A percentile compares a stretch with the other conserved stretches of the same genome.
These are phyloP conservation scores for Glebionis coronaria DNA, from an alignment of 129 eudicot species.

Conservation along the genomic window DNA sequence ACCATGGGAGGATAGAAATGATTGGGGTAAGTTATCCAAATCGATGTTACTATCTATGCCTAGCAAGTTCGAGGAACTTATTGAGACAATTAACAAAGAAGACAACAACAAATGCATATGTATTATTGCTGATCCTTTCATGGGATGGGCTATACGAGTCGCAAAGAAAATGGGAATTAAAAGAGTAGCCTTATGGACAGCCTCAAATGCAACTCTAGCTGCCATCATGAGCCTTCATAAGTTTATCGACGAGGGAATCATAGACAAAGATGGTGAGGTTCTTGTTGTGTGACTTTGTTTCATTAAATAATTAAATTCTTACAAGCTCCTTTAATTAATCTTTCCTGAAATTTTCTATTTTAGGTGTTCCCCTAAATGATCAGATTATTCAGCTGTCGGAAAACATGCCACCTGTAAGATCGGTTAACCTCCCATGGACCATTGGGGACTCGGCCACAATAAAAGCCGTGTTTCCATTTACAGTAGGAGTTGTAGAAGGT, in stretches of 20 bases:
- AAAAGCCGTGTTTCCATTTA: too few relatives aligned
- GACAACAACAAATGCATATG: not conserved
- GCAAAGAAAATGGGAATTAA: not conserved
- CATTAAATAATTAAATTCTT: too few relatives aligned
- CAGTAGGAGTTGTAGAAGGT: too few relatives aligned
- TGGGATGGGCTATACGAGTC: not conserved
- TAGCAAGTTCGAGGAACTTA: not conserved
- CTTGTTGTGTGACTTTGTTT: too few relatives aligned
- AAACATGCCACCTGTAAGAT: too few relatives aligned
- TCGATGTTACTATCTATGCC: not conserved
- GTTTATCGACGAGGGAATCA: conserved; percentile 39
- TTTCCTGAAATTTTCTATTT: too few relatives aligned
- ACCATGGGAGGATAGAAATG: conserved; percentile 41
- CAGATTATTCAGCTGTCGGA: too few relatives aligned
- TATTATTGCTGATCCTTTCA: not conserved
- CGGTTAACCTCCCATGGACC: too few relatives aligned
- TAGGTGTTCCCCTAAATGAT: too few relatives aligned
- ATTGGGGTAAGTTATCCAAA: not conserved
- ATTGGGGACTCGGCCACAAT: too few relatives aligned
- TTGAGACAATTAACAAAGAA: not conserved
- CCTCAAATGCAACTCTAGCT: conserved; percentile 32
- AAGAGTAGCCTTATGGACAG: conserved; percentile 18
- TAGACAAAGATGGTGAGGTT: conserved; percentile 24
- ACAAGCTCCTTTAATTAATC: too few relatives aligned
- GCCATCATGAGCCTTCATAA: conserved; percentile 21